phyloP scores from a whole-genome alignment of 163 green algal species.

The Smithsoniella earleae region DNA sequence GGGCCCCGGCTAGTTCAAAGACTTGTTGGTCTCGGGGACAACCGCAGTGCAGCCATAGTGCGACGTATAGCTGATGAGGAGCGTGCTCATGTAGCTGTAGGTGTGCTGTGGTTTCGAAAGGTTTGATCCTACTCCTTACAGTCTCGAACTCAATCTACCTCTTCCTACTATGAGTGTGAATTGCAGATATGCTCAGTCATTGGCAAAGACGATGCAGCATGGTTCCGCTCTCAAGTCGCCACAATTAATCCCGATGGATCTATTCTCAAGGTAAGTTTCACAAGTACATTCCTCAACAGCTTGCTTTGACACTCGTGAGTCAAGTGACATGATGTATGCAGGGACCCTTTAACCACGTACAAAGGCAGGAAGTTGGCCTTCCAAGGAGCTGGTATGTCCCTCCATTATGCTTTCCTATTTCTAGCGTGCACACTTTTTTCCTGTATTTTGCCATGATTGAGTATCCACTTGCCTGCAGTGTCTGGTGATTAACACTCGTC shows the following conservation, averaged over 20 bases:
- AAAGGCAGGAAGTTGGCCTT: constrained; percentile 54
- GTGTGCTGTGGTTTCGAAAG: constrained; percentile 62
- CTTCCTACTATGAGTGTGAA: constrained; percentile 40
- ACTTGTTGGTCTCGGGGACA: constrained; percentile 65
- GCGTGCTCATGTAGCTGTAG: constrained; percentile 70
- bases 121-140: constrained; percentile 44
- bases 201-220: constrained; percentile 34
- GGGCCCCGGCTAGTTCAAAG: constrained; percentile 58
- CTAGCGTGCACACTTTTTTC: not conserved
- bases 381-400: constrained; percentile 48
- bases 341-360: constrained; percentile 67
- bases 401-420: not conserved
- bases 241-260: constrained; percentile 33
- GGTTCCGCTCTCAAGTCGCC: constrained; percentile 34
- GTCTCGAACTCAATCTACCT: no score
- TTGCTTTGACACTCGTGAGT: no score
- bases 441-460: not conserved
- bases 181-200: constrained; percentile 49
- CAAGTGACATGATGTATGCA: no score
- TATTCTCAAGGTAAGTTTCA: constrained; percentile 54
- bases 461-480: not conserved
- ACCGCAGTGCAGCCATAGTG: constrained; percentile 67
- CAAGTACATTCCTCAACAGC: no score
- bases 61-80: constrained; percentile 70
- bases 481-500: not conserved